These are phyloP conservation scores for Fonsecaea pedrosoi DNA, from an alignment of 2,329 filamentous ascomycete genomes.

Conservation along the genomic window DNA sequence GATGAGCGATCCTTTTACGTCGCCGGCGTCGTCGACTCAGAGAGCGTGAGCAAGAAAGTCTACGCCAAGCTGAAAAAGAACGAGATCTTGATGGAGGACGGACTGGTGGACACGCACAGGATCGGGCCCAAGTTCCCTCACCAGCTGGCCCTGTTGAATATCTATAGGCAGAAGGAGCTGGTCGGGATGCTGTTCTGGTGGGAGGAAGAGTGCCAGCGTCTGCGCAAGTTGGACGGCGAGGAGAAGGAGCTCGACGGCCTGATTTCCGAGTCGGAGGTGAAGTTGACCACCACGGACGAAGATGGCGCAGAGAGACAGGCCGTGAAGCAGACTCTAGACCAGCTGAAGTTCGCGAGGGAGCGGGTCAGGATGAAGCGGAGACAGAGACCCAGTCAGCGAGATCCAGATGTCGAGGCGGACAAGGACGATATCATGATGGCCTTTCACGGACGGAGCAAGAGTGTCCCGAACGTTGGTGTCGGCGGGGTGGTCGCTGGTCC, in stretches of 20 bases:
- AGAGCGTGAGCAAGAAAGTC: slow-evolving; percentile 24
- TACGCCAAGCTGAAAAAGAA: slow-evolving; percentile 27
- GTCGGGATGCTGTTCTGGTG: slow-evolving; percentile 37
- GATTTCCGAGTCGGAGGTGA: slow-evolving; percentile 18
- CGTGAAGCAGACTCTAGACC: slow-evolving; percentile 26
- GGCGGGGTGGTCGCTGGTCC: not conserved
- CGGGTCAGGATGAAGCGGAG: slow-evolving; percentile 36
- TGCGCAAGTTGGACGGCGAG: slow-evolving; percentile 34
- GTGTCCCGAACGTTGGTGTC: slow-evolving; percentile 19
- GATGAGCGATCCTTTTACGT: slow-evolving; percentile 36
- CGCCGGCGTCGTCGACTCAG: slow-evolving; percentile 31
- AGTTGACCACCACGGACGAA: not conserved
- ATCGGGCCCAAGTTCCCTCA: slow-evolving; percentile 34
- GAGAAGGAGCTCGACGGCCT: slow-evolving; percentile 28
- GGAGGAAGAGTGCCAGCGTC: slow-evolving; percentile 37
- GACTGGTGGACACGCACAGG: slow-evolving; percentile 31
- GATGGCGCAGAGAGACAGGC: slow-evolving; percentile 5
- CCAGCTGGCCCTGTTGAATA: slow-evolving; percentile 31
- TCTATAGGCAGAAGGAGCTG: slow-evolving; percentile 30
- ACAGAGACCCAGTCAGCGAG: slow-evolving; percentile 34
- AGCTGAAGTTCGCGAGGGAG: slow-evolving; percentile 36
- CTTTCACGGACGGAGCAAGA: slow-evolving; percentile 31
- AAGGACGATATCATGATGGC: slow-evolving; percentile 32
- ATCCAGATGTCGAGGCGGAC: slow-evolving; percentile 32
- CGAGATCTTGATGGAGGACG: slow-evolving; percentile 24